Conservation (phyloP, 2,329 filamentous ascomycete genomes). For the Ceratocystis ficicola region DNA sequence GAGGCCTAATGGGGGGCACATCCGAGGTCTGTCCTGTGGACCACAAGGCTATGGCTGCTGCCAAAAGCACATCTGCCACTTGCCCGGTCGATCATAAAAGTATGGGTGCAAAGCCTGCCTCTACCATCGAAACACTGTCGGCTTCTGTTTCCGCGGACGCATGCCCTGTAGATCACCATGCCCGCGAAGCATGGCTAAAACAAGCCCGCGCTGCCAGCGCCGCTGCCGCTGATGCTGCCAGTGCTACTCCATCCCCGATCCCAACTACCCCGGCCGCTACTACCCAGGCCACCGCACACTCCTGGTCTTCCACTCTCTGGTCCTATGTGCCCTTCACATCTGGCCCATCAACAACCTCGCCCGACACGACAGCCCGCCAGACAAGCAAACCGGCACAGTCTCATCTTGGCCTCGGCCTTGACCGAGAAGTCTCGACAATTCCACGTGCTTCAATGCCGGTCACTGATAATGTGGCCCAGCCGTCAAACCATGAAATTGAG, state of each 20-base stretch:
- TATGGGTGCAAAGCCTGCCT: not conserved
- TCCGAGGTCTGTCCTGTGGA: constrained; percentile 23
- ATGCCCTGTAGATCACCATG: constrained; percentile 85
- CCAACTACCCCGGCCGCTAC: constrained; percentile 6
- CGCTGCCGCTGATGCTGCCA: constrained; percentile 24
- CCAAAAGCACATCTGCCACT: constrained; percentile 18
- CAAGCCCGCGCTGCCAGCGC: constrained; percentile 42
- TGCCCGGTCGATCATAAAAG: constrained; percentile 12
- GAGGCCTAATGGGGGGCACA: constrained; percentile 7
- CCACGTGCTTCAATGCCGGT: constrained; percentile 44
- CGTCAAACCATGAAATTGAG: constrained; percentile 68
- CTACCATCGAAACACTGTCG: constrained; percentile 10
- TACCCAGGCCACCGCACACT: constrained; percentile 25
- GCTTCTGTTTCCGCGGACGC: constrained; percentile 29
- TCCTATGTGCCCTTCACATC: constrained; percentile 35
- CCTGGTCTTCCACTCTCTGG: constrained; percentile 35
- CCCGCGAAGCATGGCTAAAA: constrained; percentile 74
- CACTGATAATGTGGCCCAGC: constrained; percentile 28
- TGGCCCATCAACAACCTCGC: constrained; percentile 19
- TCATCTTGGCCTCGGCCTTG: constrained; percentile 47
- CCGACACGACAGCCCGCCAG: constrained; percentile 20
- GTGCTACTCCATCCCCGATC: constrained; percentile 27
- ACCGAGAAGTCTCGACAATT: constrained; percentile 69
- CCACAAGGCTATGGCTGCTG: constrained; percentile 14
- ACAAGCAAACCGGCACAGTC: constrained; percentile 13